Percentiles rank a stretch among this genome's conserved stretches.
Conservation (phyloP, 495 filamentous ascomycete species). For the Bacidia gigantensis region DNA sequence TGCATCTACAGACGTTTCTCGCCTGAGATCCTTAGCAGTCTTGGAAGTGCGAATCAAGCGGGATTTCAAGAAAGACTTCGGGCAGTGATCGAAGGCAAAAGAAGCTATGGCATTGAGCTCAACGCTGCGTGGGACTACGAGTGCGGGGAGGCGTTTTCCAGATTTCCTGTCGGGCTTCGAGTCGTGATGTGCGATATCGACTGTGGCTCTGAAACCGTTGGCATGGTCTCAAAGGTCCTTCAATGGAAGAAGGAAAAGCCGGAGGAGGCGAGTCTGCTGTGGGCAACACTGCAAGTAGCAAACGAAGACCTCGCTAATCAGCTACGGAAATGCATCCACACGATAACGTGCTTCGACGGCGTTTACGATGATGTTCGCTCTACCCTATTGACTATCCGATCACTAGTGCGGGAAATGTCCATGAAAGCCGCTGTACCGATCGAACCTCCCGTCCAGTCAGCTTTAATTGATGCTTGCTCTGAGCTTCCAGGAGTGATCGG, state of each 20-base stretch:
- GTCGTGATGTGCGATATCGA: conserved; percentile 92
- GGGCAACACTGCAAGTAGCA: conserved; percentile 54
- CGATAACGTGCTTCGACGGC: no score
- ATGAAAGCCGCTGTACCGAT: conserved; percentile 64
- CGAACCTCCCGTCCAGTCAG: conserved; percentile 76
- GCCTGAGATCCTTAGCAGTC: conserved; percentile 49
- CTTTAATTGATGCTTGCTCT: conserved; percentile 61
- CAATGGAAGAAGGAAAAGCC: conserved; percentile 61
- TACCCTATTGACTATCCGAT: conserved; percentile 39
- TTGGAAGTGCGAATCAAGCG: conserved; percentile 48
- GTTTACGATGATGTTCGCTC: conserved; percentile 27
- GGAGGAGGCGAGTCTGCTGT: conserved; percentile 52
- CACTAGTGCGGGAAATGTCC: conserved; percentile 63
- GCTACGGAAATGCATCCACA: no score
- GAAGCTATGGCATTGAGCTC: conserved; percentile 17
- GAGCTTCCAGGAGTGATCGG: conserved; percentile 67
- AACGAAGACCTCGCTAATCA: conserved; percentile 60
- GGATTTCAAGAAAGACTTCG: conserved; percentile 55
- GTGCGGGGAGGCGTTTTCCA: conserved; percentile 47
- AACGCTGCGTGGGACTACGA: conserved; percentile 61
- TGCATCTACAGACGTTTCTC: conserved; percentile 87
- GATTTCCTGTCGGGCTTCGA: conserved; percentile 50
- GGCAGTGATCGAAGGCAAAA: conserved; percentile 44
- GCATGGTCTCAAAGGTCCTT: conserved; percentile 87
- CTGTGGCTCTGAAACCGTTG: conserved; percentile 82